A percentile compares a stretch with the other conserved stretches of the same genome.
phyloP scores from a whole-genome alignment of 1,284 basidiomycete species.

The Sutorius eximius region DNA sequence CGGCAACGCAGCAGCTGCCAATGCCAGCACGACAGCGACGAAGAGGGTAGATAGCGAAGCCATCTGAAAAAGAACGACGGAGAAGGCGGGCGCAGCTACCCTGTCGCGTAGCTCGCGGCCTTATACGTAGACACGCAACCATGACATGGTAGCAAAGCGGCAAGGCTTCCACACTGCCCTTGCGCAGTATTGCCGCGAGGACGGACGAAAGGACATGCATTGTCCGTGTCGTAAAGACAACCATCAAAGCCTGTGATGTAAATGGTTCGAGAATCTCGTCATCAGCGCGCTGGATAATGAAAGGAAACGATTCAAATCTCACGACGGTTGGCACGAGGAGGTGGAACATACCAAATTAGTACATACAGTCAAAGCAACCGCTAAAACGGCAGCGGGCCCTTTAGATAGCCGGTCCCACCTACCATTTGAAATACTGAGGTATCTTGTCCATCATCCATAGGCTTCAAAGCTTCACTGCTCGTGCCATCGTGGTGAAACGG shows the following conservation, averaged over 20 bases:
- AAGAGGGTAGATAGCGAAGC: slow-evolving; percentile 6
- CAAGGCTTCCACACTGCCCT: background rate
- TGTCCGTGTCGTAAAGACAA: background rate
- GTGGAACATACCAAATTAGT: background rate
- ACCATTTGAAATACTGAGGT: background rate
- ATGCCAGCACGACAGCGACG: slow-evolving; percentile 13
- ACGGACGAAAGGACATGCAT: background rate
- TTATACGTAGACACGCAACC: slow-evolving; percentile 10
- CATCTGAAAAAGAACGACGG: slow-evolving; percentile 16
- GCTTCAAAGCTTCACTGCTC: background rate
- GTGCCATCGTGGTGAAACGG: background rate
- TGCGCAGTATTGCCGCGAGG: background rate
- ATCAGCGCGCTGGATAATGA: background rate
- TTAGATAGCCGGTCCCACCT: background rate
- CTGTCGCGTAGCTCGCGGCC: background rate
- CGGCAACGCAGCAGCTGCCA: slow-evolving; percentile 17
- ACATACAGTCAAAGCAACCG: no score
- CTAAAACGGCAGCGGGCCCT: background rate
- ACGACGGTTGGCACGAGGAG: background rate
- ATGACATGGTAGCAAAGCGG: slow-evolving; percentile 2
- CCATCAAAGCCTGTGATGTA: no score
- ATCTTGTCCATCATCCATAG: no score
- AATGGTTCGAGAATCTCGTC: background rate
- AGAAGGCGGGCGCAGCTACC: background rate
- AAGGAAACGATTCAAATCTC: background rate